These are phyloP conservation scores for Dicorynia guianensis DNA, from an alignment of 306 rosid species.

Conservation along the genomic window DNA sequence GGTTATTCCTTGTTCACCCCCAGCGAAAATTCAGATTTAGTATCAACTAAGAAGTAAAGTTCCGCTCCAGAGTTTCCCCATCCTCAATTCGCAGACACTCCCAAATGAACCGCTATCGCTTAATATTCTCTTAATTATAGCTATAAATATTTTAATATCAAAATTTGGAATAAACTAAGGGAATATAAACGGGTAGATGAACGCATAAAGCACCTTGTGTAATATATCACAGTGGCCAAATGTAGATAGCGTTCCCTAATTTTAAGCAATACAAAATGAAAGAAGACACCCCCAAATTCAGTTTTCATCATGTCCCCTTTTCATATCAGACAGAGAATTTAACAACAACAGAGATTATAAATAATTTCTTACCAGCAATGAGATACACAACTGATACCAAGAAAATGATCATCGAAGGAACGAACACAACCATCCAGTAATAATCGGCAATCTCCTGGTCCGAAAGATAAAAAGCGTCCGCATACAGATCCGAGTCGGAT, in stretches of 20 bases:
- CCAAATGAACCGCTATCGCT: not conserved
- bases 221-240: not conserved
- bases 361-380: slow-evolving; percentile 64
- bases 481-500: slow-evolving; percentile 64
- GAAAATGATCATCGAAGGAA: slow-evolving; percentile 78
- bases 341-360: slow-evolving; percentile 2
- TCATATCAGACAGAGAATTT: not conserved
- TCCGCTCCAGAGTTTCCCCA: not conserved
- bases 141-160: not conserved
- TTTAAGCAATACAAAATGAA: not conserved
- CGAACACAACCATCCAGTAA: slow-evolving; percentile 88
- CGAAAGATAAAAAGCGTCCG: slow-evolving; percentile 76
- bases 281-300: not conserved
- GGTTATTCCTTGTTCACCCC: slow-evolving; percentile 1
- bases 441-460: slow-evolving; percentile 91
- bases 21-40: not conserved
- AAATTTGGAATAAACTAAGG: not conserved
- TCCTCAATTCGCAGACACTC: not conserved
- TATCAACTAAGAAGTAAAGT: slow-evolving; percentile 6
- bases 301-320: not conserved
- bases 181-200: not conserved
- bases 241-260: not conserved
- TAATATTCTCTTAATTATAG: slow-evolving; percentile 7
- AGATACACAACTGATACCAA: slow-evolving; percentile 68
- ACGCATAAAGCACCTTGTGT: not conserved